Percentiles rank a stretch among this genome's conserved stretches.
phyloP scores from a whole-genome alignment of 2,329 filamentous ascomycete species.

The Pseudocercospora vitis region DNA sequence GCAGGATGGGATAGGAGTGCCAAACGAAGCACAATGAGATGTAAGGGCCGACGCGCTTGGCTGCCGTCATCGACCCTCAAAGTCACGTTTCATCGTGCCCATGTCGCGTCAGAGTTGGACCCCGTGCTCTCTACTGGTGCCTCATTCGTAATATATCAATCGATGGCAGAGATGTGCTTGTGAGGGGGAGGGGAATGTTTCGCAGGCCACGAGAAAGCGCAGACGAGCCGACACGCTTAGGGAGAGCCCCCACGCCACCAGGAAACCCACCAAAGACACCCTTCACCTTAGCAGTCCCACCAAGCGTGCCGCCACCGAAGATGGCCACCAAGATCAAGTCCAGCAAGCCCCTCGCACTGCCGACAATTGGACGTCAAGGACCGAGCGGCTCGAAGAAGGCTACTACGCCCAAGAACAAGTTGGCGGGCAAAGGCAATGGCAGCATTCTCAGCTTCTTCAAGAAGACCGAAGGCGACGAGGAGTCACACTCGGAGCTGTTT shows the following conservation, averaged over 20 bases:
- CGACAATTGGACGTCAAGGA: constrained; percentile 35
- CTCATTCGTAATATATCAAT: too few relatives aligned
- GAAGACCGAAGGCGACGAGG: constrained; percentile 46
- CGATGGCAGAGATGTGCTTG: neutral
- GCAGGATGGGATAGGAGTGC: too few relatives aligned
- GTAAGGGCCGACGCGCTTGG: neutral
- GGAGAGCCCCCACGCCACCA: constrained; percentile 56
- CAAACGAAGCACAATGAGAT: neutral
- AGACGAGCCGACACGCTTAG: constrained; percentile 40
- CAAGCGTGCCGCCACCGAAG: constrained; percentile 32
- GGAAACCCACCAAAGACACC: constrained; percentile 30
- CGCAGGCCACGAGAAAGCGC: constrained; percentile 53
- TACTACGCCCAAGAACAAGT: constrained; percentile 41
- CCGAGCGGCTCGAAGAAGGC: constrained; percentile 36
- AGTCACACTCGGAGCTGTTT: constrained; percentile 36
- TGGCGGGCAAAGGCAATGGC: constrained; percentile 47
- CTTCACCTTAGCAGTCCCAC: constrained; percentile 35
- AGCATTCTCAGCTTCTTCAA: constrained; percentile 58
- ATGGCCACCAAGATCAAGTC: constrained; percentile 34
- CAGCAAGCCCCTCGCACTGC: constrained; percentile 29
- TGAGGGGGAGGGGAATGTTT: constrained; percentile 47
- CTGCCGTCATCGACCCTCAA: neutral
- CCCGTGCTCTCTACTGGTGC: too few relatives aligned
- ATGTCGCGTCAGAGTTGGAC: constrained; percentile 1
- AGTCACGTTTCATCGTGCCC: neutral